Base-by-base conservation (phyloP, 352 stramenopile species). In the Pythium rishiriense region DNA sequence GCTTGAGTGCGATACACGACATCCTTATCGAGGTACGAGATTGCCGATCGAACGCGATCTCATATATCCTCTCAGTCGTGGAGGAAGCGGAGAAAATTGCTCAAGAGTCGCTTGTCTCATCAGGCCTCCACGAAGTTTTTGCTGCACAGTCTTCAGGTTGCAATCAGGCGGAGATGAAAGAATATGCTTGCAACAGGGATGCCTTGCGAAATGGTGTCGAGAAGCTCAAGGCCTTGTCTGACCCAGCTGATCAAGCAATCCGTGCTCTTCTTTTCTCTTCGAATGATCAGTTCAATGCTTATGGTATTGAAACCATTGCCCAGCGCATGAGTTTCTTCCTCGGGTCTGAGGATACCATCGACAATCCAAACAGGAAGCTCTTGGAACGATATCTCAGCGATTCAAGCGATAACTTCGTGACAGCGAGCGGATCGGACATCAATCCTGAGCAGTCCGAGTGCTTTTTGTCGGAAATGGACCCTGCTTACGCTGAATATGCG, bases 321-420 rank as follows among this genome's bases (percentile, higher is more conserved):
- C 80, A 93, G 39, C 80, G 73, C 0, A 63, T 90, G 24, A 88
- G 80, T 49, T 94, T 94, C 51, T 88, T 91, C 24, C 58, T 94
- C 11, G 83, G 83, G 2, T 76, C 65, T 14, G 73, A 82, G 12
- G 73, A 88, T 19, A 66, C 70, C 22, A 63, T 69, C 21, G 67
- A 77, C 26, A 73, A 73, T 42, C 46, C 75, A 14, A 78, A 72
- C 17, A 75, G 74, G 39, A 66, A 62, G 11, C 70, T 88, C 4
- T 50, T 94, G 39, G 64, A 82, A 19, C 85, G 80, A 21, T 96
- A 72, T 78, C 29, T 47, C 17, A 21, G 19, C 15, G 25, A 52
- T 42, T 52, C 25, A 15, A 60, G 39, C 50, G 39, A 50, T 10
- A 19, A 42, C 25, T 4, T 39, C 15, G 53, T 29, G 37, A 25